Base-by-base conservation (phyloP, 345 rosid genomes). In the Salix purpurea region DNA sequence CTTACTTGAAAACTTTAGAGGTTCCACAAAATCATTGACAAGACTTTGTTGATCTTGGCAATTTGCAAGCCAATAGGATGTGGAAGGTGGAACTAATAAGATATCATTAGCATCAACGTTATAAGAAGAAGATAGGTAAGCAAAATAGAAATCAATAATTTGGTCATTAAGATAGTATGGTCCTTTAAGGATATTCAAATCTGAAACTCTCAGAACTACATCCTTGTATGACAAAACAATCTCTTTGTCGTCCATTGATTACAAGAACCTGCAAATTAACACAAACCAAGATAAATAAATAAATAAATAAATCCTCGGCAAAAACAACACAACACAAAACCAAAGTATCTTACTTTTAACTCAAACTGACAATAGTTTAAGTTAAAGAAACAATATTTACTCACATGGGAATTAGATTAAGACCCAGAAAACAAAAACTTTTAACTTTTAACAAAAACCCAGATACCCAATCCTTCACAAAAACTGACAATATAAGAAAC, bases 1-100 rank as follows among this genome's bases (percentile, higher is more conserved):
- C 85, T 83, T 90, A 48, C 87, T 84, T 3, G 64, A 73, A 44
- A 91, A 75, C 6, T 65, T 74, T 2, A 93, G 91, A 26, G 97
- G 96, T 73, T 85, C 85, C 50, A 88, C 3, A 70, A 93, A 89
- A 61, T 87, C 96, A 61, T 83, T 80, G 18, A 46, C 50, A 72
- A 93, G 89, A 73, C 78, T 78, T 42, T 73, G 88, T 2, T 75
- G 28, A 73, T 91, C 91, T 0, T 88, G 91, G 78, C 89, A 90
- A 84, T 91, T 90, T 23, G 89, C 65, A 76, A 93, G 82, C 99
- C 97, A 91, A 84, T 90, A 96, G 74, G 98, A 84, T 75, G 93
- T 90, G 52, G 90, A 86, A 14, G 99, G 97, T 42, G 97, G 84
- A 78, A 93, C 86, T 54, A 91, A 80, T 21, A 89, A 75, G 80